A percentile compares a stretch with the other conserved stretches of the same genome.
Conservation (phyloP, 192 early-diverging fungal species). For the Coemansia sp. region DNA sequence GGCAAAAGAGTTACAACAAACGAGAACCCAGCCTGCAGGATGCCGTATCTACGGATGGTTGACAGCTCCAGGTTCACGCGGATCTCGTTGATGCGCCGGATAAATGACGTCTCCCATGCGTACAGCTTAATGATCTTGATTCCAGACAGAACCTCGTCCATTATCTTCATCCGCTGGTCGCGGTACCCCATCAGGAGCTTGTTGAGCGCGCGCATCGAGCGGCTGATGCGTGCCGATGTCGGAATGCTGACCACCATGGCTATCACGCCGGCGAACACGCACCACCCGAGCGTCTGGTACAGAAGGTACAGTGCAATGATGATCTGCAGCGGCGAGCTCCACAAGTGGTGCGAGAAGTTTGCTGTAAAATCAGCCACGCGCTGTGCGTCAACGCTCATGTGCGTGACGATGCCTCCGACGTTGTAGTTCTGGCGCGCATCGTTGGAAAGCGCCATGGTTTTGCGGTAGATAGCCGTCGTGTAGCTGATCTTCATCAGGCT, state of each 20-base stretch:
- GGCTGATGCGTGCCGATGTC: slow-evolving; percentile 70
- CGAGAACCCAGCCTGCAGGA: slow-evolving; percentile 36
- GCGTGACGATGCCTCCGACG: slow-evolving; percentile 74
- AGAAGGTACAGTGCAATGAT: slow-evolving; percentile 75
- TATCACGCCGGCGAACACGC: slow-evolving; percentile 82
- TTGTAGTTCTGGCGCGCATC: slow-evolving; percentile 80
- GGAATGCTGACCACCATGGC: slow-evolving; percentile 87
- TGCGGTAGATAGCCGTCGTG: slow-evolving; percentile 88
- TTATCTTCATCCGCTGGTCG: slow-evolving; percentile 69
- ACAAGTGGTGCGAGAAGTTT: slow-evolving; percentile 76
- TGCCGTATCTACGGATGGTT: slow-evolving; percentile 40
- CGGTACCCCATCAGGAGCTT: slow-evolving; percentile 77
- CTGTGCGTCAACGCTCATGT: slow-evolving; percentile 77
- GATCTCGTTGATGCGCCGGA: slow-evolving; percentile 43
- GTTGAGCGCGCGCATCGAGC: slow-evolving; percentile 72
- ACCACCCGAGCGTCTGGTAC: slow-evolving; percentile 78
- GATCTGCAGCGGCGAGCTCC: slow-evolving; percentile 86
- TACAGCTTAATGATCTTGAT: slow-evolving; percentile 74
- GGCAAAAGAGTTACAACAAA: slow-evolving; percentile 49
- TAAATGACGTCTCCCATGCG: slow-evolving; percentile 63
- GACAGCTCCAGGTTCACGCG: slow-evolving; percentile 41
- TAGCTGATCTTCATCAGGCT: slow-evolving; percentile 78
- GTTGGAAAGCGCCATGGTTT: slow-evolving; percentile 82
- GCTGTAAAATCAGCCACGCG: slow-evolving; percentile 65
- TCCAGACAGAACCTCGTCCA: slow-evolving; percentile 63